Conservation (phyloP, 805 yeast species). For the Saturnispora ahearnii region DNA sequence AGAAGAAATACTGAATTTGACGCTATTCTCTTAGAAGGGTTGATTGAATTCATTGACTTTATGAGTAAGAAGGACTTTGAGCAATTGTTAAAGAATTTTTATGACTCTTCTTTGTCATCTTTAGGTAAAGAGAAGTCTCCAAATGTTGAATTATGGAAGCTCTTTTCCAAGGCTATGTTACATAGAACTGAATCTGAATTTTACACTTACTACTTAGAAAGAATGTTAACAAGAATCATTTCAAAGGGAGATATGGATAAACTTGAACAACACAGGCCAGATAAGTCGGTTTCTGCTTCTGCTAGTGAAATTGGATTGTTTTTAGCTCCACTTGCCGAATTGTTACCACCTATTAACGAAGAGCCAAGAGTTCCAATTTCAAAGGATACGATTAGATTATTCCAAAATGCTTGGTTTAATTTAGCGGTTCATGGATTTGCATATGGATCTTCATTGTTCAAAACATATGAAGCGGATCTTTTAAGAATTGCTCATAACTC, state of each 20-base stretch:
- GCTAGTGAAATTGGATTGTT: constrained; percentile 59
- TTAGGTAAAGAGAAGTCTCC: constrained; percentile 26
- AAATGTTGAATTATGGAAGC: constrained; percentile 37
- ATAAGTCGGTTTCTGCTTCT: constrained; percentile 56
- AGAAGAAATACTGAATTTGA: constrained; percentile 45
- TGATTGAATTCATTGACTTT: constrained; percentile 51
- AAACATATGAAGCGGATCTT: constrained; percentile 39
- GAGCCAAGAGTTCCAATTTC: constrained; percentile 37
- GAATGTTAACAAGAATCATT: constrained; percentile 57
- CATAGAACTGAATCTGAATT: constrained; percentile 33
- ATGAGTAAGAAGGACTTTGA: constrained; percentile 61
- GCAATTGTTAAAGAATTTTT: constrained; percentile 49
- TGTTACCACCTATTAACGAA: constrained; percentile 53
- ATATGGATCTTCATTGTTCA: constrained; percentile 42
- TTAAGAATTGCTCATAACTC: constrained; percentile 73
- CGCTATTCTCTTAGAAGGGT: constrained; percentile 46
- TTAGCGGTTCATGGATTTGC: constrained; percentile 85
- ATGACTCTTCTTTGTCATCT: constrained; percentile 40
- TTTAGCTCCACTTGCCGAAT: constrained; percentile 64
- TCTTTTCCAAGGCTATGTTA: constrained; percentile 31
- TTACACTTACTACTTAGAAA: constrained; percentile 50
- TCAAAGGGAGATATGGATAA: constrained; percentile 73
- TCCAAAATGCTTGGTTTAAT: constrained; percentile 91
- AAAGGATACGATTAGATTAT: constrained; percentile 45
- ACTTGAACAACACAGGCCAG: constrained; percentile 69